Evolutionary conservation across 2,329 filamentous ascomycete species (phyloP).

Genomic region (Lachnellula suecica): DNA sequence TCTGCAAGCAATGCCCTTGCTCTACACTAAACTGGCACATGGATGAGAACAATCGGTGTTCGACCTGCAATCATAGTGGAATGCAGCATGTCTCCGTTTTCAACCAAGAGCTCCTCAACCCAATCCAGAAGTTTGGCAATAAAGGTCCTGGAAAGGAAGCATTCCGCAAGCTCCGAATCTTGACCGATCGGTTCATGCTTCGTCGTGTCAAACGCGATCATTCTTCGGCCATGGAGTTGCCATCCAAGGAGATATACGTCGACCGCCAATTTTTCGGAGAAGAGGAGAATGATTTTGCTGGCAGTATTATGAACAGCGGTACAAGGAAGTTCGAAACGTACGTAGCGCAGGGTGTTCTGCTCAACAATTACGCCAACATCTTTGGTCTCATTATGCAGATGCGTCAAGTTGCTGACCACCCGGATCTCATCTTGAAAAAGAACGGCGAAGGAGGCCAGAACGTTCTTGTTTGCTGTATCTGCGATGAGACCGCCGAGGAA

Average conservation of each 20-base stretch:
- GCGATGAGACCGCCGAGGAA: conserved; percentile 94
- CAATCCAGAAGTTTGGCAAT: conserved; percentile 66
- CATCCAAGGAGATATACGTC: conserved; percentile 88
- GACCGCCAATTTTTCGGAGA: conserved; percentile 96
- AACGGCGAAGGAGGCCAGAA: conserved; percentile 84
- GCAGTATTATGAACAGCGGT: conserved; percentile 91
- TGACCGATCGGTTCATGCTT: conserved; percentile 94
- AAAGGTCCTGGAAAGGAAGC: conserved; percentile 63
- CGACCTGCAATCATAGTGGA: conserved; percentile 58
- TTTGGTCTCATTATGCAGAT: conserved; percentile 99
- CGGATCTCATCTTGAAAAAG: conserved; percentile 90
- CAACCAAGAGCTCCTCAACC: conserved; percentile 93
- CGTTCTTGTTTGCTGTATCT: conserved; percentile 87
- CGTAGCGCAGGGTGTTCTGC: conserved; percentile 86
- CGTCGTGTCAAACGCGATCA: conserved; percentile 92
- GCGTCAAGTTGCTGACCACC: conserved; percentile 96
- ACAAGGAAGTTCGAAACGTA: conserved; percentile 93
- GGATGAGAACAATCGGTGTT: conserved; percentile 69
- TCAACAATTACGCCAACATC: conserved; percentile 98
- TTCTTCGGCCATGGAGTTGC: conserved; percentile 92
- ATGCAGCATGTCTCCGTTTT: conserved; percentile 73
- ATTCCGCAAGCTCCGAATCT: conserved; percentile 77
- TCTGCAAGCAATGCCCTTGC: conserved; percentile 86
- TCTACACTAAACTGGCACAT: conserved; percentile 81
- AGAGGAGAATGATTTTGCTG: conserved; percentile 92